These are phyloP conservation scores for Mucor plumbeus DNA, from an alignment of 371 early-diverging fungal species.

Conservation along the genomic window DNA sequence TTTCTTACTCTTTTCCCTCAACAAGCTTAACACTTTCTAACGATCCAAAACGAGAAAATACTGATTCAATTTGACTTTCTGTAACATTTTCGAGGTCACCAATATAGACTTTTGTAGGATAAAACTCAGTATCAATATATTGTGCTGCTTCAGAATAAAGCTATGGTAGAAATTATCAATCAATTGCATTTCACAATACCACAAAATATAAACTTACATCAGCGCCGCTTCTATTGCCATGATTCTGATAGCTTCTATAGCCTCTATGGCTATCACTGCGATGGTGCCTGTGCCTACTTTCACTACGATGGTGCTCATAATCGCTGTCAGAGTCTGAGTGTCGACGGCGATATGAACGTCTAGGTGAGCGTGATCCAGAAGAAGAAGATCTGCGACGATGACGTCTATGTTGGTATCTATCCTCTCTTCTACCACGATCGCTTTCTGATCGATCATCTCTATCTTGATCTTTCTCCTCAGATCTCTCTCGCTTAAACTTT, in stretches of 20 bases:
- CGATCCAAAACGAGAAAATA: constrained; percentile 58
- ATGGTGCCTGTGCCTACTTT: constrained; percentile 20
- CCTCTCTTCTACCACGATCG: constrained; percentile 21
- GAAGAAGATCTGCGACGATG: constrained; percentile 38
- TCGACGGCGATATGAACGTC: constrained; percentile 26
- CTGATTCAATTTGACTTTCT: constrained; percentile 38
- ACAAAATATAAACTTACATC: constrained; percentile 26
- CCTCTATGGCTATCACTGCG: constrained; percentile 8
- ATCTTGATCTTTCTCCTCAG: constrained; percentile 75
- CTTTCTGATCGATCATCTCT: constrained; percentile 71
- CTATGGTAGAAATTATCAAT: constrained; percentile 22
- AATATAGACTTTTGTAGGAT: constrained; percentile 60
- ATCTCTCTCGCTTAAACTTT: constrained; percentile 39
- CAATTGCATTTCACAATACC: background rate
- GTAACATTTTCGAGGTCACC: constrained; percentile 54
- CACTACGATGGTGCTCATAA: constrained; percentile 25
- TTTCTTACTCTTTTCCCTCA: constrained; percentile 60
- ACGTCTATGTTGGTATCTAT: constrained; percentile 22
- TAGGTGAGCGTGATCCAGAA: constrained; percentile 28
- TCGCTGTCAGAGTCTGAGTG: constrained; percentile 40
- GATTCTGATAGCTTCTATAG: constrained; percentile 11
- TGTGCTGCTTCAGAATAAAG: constrained; percentile 59
- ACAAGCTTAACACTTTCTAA: constrained; percentile 59
- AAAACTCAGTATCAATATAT: constrained; percentile 65
- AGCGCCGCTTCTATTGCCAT: constrained; percentile 7